Base-by-base conservation (phyloP, 805 yeast species). In the Pichia pseudocactophila region DNA sequence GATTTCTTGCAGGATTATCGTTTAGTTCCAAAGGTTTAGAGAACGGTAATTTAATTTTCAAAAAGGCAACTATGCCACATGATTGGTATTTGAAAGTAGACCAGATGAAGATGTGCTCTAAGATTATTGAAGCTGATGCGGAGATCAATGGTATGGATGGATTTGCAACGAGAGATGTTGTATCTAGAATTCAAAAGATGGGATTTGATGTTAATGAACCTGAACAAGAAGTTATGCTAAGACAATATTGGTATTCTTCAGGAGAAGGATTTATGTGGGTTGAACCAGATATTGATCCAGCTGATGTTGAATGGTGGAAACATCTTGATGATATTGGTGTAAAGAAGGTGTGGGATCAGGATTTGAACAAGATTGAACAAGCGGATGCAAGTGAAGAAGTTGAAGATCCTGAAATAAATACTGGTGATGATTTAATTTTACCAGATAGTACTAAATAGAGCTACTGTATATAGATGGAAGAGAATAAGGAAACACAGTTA, bases 261-360 rank as follows among this genome's bases (percentile, higher is more conserved):
- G 95, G 95, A 26, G 89, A 81, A 42, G 88, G 87, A 12, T 85
- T 83, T 55, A 84, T 80, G 46, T 85, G 95, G 95, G 80, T 75
- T 11, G 95, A 85, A 55, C 95, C 95, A 1, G 95, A 85, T 56
- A 82, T 82, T 55, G 95, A 86, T 55, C 95, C 95, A 0, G 94
- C 92, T 0, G 87, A 80, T 17, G 48, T 78, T 15, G 45, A 57
- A 16, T 58, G 65, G 66, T 53, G 57, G 53, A 41, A 55, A 26
- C 64, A 62, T 51, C 42, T 64, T 30, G 50, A 56, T 16, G 44
- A 51, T 2, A 48, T 53, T 26, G 63, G 64, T 1, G 58, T 57
- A 13, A 55, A 53, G 37, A 57, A 54, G 38, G 54, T 57, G 25
- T 59, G 64, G 63, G 61, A 59, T 43, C 47, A 46, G 31, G 50